Evolutionary conservation across 23 red algal genomes (phyloP).

Genomic region (Gracilaria vermiculophylla): DNA sequence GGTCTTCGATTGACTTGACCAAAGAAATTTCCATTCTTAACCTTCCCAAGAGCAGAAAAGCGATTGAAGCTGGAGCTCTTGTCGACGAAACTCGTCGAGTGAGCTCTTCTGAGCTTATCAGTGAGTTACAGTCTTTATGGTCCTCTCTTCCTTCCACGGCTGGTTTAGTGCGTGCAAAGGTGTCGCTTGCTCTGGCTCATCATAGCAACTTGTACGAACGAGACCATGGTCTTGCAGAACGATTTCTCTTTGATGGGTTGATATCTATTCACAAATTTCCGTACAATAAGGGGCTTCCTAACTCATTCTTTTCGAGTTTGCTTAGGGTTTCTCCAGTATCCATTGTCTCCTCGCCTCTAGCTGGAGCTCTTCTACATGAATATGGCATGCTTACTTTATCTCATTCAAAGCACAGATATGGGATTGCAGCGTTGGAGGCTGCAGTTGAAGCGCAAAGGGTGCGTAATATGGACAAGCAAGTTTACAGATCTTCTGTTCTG

Average conservation of each 20-base stretch:
- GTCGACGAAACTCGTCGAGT: slow-evolving; percentile 63
- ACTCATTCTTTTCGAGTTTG: slow-evolving; percentile 44
- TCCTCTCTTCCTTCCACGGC: slow-evolving; percentile 45
- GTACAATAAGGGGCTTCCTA: slow-evolving; percentile 4
- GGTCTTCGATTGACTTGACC: slow-evolving; percentile 42
- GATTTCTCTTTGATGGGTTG: slow-evolving; percentile 69
- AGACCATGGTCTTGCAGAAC: slow-evolving; percentile 55
- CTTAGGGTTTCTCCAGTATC: slow-evolving; percentile 44
- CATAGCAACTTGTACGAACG: slow-evolving; percentile 36
- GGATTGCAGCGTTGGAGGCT: slow-evolving; percentile 68
- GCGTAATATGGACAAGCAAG: slow-evolving; percentile 31
- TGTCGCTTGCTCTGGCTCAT: slow-evolving; percentile 59
- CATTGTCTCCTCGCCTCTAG: slow-evolving; percentile 47
- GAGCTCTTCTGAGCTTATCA: slow-evolving; percentile 52
- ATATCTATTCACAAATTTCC: slow-evolving; percentile 35
- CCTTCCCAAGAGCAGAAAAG: slow-evolving; percentile 26
- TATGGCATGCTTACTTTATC: slow-evolving; percentile 47
- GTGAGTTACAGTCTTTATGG: slow-evolving; percentile 55
- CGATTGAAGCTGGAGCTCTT: slow-evolving; percentile 7
- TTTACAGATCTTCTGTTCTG: slow-evolving; percentile 17
- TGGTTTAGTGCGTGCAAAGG: slow-evolving; percentile 37
- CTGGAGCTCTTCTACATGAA: slow-evolving; percentile 37
- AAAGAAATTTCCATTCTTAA: slow-evolving; percentile 27
- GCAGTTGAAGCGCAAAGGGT: slow-evolving; percentile 49
- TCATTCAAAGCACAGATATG: slow-evolving; percentile 75